Conservation (phyloP, 2,329 filamentous ascomycete genomes). For the Penicillium psychrosexuale region DNA sequence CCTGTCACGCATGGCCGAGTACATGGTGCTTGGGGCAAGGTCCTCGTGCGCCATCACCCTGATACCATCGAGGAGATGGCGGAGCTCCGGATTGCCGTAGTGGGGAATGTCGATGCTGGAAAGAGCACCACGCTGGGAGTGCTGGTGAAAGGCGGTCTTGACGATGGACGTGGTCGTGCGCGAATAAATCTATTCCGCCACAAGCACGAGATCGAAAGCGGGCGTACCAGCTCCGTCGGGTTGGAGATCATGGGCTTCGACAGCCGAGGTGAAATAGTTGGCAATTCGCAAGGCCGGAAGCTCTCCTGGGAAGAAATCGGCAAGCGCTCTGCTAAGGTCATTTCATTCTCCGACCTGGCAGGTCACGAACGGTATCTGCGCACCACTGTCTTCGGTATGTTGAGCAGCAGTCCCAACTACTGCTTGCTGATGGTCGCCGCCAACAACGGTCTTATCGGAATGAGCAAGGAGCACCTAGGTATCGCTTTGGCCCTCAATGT, state of each 20-base stretch:
- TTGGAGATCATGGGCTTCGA: constrained; percentile 99
- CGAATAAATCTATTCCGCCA: constrained; percentile 95
- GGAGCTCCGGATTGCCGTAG: constrained; percentile 92
- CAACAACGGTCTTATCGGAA: constrained; percentile 94
- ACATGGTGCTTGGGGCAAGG: constrained; percentile 75
- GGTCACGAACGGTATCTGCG: constrained; percentile 93
- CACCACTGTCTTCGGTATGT: constrained; percentile 91
- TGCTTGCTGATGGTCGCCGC: constrained; percentile 97
- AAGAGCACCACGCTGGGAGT: constrained; percentile 97
- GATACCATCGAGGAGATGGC: constrained; percentile 79
- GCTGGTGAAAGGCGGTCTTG: constrained; percentile 88
- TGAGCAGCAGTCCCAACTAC: constrained; percentile 95
- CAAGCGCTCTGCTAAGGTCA: constrained; percentile 89
- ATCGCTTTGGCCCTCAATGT: constrained; percentile 94
- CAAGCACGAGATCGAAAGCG: constrained; percentile 96
- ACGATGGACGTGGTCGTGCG: constrained; percentile 90
- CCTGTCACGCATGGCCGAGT: constrained; percentile 63
- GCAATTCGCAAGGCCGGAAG: constrained; percentile 78
- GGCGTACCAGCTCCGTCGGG: constrained; percentile 90
- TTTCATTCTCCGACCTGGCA: constrained; percentile 91
- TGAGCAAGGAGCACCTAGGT: constrained; percentile 97
- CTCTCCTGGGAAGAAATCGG: constrained; percentile 98
- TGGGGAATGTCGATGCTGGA: constrained; percentile 95
- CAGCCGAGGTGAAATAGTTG: constrained; percentile 75
- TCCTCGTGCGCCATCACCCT: constrained; percentile 75